Evolutionary conservation across 2,329 filamentous ascomycete species (phyloP).

Genomic region (Rhynchosporium graminicola): DNA sequence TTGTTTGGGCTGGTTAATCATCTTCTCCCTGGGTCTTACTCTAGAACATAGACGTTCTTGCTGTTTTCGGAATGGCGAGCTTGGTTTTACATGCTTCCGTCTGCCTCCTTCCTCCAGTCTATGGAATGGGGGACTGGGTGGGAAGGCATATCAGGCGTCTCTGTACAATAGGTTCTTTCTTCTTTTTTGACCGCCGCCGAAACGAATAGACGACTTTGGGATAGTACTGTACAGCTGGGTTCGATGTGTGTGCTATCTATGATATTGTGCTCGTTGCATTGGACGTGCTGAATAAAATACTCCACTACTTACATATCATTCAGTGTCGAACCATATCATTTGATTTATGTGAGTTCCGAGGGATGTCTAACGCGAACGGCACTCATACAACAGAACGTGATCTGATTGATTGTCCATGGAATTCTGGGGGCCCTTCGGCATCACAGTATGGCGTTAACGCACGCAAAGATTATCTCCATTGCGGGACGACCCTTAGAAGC

Average conservation of each 20-base stretch:
- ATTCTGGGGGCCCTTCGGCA: too few relatives aligned
- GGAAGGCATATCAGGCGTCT: constrained; percentile 22
- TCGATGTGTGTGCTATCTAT: neutral
- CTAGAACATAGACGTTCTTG: constrained; percentile 34
- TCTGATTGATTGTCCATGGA: too few relatives aligned
- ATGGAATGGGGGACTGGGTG: constrained; percentile 8
- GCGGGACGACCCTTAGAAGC: too few relatives aligned
- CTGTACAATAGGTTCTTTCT: constrained; percentile 33
- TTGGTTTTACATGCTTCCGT: constrained; percentile 11
- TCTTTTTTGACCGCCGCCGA: constrained; percentile 20
- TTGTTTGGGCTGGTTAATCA: constrained; percentile 33
- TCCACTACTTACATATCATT: neutral
- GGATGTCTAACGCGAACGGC: neutral
- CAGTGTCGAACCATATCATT: too few relatives aligned
- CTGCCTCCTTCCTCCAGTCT: neutral
- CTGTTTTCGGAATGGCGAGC: constrained; percentile 22
- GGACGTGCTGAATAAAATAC: neutral
- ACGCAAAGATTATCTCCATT: neutral
- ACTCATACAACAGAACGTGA: too few relatives aligned
- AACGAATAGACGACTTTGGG: constrained; percentile 28
- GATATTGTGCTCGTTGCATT: neutral
- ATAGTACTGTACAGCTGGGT: neutral
- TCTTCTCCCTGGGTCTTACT: constrained; percentile 23
- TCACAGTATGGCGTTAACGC: neutral
- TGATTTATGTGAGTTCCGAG: too few relatives aligned